Evolutionary conservation across 768 basidiomycete species (phyloP).

Genomic region (Boletus eberwhitei): DNA sequence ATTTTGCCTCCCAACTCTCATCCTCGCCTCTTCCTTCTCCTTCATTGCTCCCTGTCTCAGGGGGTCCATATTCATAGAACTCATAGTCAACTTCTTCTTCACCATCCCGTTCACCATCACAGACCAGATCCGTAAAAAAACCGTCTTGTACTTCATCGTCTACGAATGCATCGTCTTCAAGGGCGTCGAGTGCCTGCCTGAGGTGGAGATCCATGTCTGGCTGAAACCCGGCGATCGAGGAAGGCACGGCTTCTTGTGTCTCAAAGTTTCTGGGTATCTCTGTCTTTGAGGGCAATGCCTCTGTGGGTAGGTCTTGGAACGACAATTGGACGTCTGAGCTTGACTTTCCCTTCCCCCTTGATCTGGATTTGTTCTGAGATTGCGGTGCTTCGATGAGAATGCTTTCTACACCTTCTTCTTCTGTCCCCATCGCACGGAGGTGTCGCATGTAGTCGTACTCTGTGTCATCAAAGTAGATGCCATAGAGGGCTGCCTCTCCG

Average conservation of each 20-base stretch:
- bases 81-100: slow-evolving; percentile 65
- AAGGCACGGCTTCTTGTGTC: slow-evolving; percentile 73
- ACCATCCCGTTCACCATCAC: slow-evolving; percentile 61
- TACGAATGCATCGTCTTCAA: slow-evolving; percentile 95
- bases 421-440: slow-evolving; percentile 70
- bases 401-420: slow-evolving; percentile 80
- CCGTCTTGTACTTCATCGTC: slow-evolving; percentile 71
- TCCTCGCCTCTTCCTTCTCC: slow-evolving; percentile 29
- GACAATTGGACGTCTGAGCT: slow-evolving; percentile 37
- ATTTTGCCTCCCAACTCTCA: slow-evolving; percentile 73
- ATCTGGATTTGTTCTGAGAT: slow-evolving; percentile 33
- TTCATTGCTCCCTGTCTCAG: slow-evolving; percentile 18
- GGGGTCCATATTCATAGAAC: slow-evolving; percentile 51
- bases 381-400: slow-evolving; percentile 75
- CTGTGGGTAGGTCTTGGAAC: slow-evolving; percentile 62
- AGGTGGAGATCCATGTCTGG: slow-evolving; percentile 97
- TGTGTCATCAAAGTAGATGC: slow-evolving; percentile 92
- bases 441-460: slow-evolving; percentile 99
- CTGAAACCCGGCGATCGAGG: slow-evolving; percentile 82
- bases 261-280: slow-evolving; percentile 78
- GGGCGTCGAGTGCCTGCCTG: slow-evolving; percentile 86
- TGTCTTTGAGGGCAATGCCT: slow-evolving; percentile 63
- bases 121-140: slow-evolving; percentile 72
- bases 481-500: slow-evolving; percentile 88
- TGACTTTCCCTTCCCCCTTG: slow-evolving; percentile 35